Percentiles rank a stretch among this genome's conserved stretches.
phyloP scores from a whole-genome alignment of 495 filamentous ascomycete genomes.

The Bryoglossum gracile region DNA sequence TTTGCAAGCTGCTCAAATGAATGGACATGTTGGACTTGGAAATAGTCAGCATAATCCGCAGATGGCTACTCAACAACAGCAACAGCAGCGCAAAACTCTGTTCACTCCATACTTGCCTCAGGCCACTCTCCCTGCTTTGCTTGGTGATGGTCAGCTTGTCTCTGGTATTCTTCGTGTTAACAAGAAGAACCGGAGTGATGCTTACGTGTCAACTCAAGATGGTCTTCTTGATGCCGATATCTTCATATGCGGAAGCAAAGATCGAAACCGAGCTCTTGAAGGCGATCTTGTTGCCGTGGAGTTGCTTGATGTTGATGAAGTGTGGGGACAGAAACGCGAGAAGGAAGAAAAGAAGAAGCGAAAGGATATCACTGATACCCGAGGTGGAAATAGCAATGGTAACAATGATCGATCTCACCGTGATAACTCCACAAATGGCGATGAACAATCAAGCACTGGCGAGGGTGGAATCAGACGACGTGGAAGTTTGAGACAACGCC shows the following conservation, averaged over 20 bases:
- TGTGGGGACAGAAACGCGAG: conserved; percentile 96
- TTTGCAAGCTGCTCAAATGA: conserved; percentile 79
- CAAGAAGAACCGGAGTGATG: conserved; percentile 98
- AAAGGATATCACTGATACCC: conserved; percentile 93
- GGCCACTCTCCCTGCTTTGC: conserved; percentile 83
- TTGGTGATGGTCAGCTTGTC: conserved; percentile 88
- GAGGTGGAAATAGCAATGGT: conserved; percentile 62
- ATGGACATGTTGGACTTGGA: conserved; percentile 61
- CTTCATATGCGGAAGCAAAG: conserved; percentile 98
- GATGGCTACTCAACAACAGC: conserved; percentile 56
- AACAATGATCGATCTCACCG: conserved; percentile 52
- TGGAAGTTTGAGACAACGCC: conserved; percentile 90
- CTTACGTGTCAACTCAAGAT: conserved; percentile 91
- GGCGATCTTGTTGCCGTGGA: conserved; percentile 94
- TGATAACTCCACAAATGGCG: conserved; percentile 46
- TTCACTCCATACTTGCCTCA: conserved; percentile 98
- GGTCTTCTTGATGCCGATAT: conserved; percentile 88
- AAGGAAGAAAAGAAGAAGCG: conserved; percentile 99
- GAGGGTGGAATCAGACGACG: conserved; percentile 83
- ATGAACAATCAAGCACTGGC: conserved; percentile 53
- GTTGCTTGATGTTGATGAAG: conserved; percentile 94
- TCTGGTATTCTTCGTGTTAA: conserved; percentile 96
- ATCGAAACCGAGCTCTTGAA: conserved; percentile 91
- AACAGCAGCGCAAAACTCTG: conserved; percentile 94
- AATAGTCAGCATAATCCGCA: conserved; percentile 73